phyloP scores from a whole-genome alignment of 805 yeast species.

The Geotrichum ghanense region DNA sequence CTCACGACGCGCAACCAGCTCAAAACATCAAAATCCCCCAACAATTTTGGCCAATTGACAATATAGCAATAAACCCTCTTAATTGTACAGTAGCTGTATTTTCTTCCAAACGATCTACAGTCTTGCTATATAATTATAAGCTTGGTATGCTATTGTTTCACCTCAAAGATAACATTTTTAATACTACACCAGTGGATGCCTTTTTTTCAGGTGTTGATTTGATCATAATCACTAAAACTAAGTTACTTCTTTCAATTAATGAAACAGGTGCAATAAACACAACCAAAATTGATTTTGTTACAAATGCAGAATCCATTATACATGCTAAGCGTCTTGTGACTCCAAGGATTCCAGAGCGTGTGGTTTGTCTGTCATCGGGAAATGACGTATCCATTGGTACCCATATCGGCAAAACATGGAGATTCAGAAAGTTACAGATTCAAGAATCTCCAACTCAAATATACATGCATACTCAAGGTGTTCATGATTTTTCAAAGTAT shows the following conservation, averaged over 20 bases:
- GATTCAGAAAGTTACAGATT: slow-evolving; percentile 38
- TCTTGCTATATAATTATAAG: slow-evolving; percentile 10
- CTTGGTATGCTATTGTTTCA: slow-evolving; percentile 1
- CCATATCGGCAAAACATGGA: slow-evolving; percentile 52
- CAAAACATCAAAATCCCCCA: slow-evolving; percentile 1
- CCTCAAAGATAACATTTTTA: slow-evolving; percentile 4
- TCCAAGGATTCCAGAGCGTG: slow-evolving; percentile 64
- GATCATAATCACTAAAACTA: slow-evolving; percentile 14
- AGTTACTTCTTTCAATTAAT: slow-evolving; percentile 4
- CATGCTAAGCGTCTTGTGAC: slow-evolving; percentile 46
- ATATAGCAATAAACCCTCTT: slow-evolving; percentile 10
- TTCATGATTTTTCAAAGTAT: background rate
- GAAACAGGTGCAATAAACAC: slow-evolving; percentile 4
- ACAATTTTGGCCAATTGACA: slow-evolving; percentile 19
- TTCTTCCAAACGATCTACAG: slow-evolving; percentile 4
- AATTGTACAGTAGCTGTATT: slow-evolving; percentile 9
- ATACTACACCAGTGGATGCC: slow-evolving; percentile 5
- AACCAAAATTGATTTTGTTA: slow-evolving; percentile 4
- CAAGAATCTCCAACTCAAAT: slow-evolving; percentile 23
- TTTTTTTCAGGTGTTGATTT: slow-evolving; percentile 12
- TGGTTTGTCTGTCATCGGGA: slow-evolving; percentile 41
- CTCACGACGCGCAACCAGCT: slow-evolving; percentile 22
- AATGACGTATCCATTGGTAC: slow-evolving; percentile 51
- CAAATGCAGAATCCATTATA: slow-evolving; percentile 4
- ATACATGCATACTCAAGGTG: no score